A percentile compares a stretch with the other conserved stretches of the same genome.
These are phyloP conservation scores for Heritiera littoralis DNA, from an alignment of 345 rosid genomes.

Conservation along the genomic window DNA sequence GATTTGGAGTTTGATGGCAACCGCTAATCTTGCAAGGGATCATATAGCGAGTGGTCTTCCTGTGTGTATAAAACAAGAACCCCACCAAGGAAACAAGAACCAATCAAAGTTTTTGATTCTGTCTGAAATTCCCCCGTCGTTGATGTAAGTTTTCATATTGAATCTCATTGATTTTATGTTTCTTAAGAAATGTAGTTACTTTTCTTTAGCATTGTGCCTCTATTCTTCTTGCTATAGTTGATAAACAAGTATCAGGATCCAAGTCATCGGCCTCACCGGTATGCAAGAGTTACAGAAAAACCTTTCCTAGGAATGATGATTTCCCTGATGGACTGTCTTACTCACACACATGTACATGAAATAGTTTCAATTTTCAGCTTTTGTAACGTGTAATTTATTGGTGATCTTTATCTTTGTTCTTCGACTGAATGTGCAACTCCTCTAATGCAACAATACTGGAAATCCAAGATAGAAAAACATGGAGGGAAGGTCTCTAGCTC, in stretches of 20 bases:
- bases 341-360: slow-evolving; percentile 7
- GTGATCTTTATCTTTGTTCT: not conserved
- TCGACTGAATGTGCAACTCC: not conserved
- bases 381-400: not conserved
- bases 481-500: slow-evolving; percentile 66
- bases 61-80: slow-evolving; percentile 59
- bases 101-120: slow-evolving; percentile 53
- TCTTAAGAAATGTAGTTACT: not conserved
- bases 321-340: slow-evolving; percentile 14
- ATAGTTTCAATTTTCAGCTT: slow-evolving; percentile 12
- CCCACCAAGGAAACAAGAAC: slow-evolving; percentile 62
- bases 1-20: slow-evolving; percentile 55
- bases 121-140: slow-evolving; percentile 48
- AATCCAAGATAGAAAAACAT: slow-evolving; percentile 49
- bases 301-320: slow-evolving; percentile 59
- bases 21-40: slow-evolving; percentile 59
- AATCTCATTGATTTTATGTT: not conserved
- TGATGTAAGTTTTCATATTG: slow-evolving; percentile 38
- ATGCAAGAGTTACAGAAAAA: slow-evolving; percentile 42
- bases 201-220: not conserved
- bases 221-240: slow-evolving; percentile 35
- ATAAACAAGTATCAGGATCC: slow-evolving; percentile 68
- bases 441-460: slow-evolving; percentile 67
- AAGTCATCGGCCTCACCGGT: slow-evolving; percentile 43
- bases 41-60: slow-evolving; percentile 79